Evolutionary conservation across 1,284 basidiomycete species (phyloP).

Genomic region (Somion occarium): DNA sequence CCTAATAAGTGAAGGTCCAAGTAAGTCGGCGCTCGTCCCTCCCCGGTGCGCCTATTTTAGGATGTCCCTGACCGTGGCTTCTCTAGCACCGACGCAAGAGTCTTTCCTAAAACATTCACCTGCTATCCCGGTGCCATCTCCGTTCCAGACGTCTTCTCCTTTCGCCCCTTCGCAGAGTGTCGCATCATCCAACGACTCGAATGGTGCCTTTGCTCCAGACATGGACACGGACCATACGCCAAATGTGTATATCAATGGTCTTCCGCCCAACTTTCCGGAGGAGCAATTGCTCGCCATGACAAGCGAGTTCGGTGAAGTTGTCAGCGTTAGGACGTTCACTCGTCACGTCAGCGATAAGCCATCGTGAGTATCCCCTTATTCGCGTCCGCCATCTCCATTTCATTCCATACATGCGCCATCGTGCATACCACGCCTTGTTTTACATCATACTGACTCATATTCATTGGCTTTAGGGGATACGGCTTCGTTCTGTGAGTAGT

Average conservation of each 20-base stretch:
- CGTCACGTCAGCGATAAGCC: slow-evolving; percentile 37
- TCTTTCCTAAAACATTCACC: slow-evolving; percentile 7
- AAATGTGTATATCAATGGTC: slow-evolving; percentile 49
- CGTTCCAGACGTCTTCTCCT: not conserved
- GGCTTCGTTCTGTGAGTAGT: slow-evolving; percentile 70
- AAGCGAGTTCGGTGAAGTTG: slow-evolving; percentile 33
- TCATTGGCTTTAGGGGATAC: slow-evolving; percentile 52
- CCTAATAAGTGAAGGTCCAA: slow-evolving; percentile 7
- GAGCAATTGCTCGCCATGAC: slow-evolving; percentile 38
- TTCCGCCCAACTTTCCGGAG: slow-evolving; percentile 43
- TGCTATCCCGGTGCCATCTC: not conserved
- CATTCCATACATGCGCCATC: not conserved
- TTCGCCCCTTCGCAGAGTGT: not conserved
- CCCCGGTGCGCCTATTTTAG: not conserved
- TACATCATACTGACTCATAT: not conserved
- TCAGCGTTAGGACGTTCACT: slow-evolving; percentile 41
- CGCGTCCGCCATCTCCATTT: not conserved
- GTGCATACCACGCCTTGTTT: not conserved
- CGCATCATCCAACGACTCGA: not conserved
- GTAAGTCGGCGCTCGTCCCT: slow-evolving; percentile 2
- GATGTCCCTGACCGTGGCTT: not conserved
- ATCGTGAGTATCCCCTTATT: slow-evolving; percentile 22
- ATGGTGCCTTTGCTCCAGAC: not conserved
- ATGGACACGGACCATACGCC: slow-evolving; percentile 23
- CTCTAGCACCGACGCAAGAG: slow-evolving; percentile 14